A percentile compares a stretch with the other conserved stretches of the same genome.
Evolutionary conservation across 2,329 filamentous ascomycete species (phyloP).

Genomic region (Aspergillus viridinutans): DNA sequence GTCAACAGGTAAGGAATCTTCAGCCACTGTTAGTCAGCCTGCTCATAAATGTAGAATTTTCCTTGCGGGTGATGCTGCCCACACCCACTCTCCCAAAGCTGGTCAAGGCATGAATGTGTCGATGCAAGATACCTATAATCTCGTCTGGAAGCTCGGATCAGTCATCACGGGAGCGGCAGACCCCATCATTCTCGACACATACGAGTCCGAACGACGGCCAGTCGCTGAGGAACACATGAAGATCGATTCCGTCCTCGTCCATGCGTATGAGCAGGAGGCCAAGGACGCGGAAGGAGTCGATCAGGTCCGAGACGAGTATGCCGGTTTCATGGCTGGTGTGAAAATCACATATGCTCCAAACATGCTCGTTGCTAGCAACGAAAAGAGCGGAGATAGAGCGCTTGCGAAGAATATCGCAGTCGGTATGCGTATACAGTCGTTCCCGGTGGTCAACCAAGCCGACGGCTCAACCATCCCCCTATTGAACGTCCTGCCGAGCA

Average conservation of each 20-base stretch:
- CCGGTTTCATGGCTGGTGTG: slow-evolving; percentile 13
- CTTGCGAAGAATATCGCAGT: slow-evolving; percentile 8
- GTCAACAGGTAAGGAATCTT: no score
- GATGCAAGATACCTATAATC: slow-evolving; percentile 55
- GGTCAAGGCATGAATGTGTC: slow-evolving; percentile 52
- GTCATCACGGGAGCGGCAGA: slow-evolving; percentile 40
- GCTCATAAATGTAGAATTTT: background rate
- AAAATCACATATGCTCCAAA: slow-evolving; percentile 6
- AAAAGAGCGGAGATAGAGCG: background rate
- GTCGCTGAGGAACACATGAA: slow-evolving; percentile 31
- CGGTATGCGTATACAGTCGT: slow-evolving; percentile 13
- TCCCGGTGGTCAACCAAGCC: slow-evolving; percentile 7
- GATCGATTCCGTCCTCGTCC: slow-evolving; percentile 6
- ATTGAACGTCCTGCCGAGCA: slow-evolving; percentile 6
- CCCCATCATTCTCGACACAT: slow-evolving; percentile 44
- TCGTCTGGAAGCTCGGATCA: slow-evolving; percentile 54
- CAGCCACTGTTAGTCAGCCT: no score
- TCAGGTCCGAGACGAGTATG: slow-evolving; percentile 7
- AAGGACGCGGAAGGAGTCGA: background rate
- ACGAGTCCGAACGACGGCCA: slow-evolving; percentile 46
- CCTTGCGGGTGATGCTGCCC: slow-evolving; percentile 1
- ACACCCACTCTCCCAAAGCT: slow-evolving; percentile 62
- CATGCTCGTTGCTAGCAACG: background rate
- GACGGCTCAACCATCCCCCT: slow-evolving; percentile 8
- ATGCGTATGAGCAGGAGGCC: slow-evolving; percentile 6